These are phyloP conservation scores for Albizia julibrissin DNA, from an alignment of 306 rosid species.

Conservation along the genomic window DNA sequence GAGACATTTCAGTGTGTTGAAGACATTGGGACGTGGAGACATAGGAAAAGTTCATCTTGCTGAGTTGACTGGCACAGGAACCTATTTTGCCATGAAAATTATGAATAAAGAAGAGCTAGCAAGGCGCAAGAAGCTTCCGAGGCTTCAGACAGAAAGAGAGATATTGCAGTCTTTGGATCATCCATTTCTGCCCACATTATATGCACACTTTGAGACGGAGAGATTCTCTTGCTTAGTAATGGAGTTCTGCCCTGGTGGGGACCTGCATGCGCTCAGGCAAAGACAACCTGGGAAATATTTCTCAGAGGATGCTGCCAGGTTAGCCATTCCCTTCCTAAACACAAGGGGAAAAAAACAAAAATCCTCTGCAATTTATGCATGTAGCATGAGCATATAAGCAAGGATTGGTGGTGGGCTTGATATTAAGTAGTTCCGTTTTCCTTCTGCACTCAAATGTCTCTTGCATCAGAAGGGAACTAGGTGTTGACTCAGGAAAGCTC, in stretches of 20 bases:
- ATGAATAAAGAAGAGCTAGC: conserved; percentile 85
- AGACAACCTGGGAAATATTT: conserved; percentile 84
- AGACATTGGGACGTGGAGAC: conserved; percentile 90
- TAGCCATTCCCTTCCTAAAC: conserved; percentile 28
- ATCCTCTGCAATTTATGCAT: background rate
- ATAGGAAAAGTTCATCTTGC: conserved; percentile 87
- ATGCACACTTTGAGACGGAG: conserved; percentile 82
- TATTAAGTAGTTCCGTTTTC: conserved; percentile 15
- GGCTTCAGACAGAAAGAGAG: conserved; percentile 93
- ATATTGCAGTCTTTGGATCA: conserved; percentile 94
- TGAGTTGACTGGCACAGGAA: conserved; percentile 75
- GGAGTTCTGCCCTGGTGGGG: conserved; percentile 99
- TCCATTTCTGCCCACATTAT: conserved; percentile 92
- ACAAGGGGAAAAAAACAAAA: too few relatives aligned
- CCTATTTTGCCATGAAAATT: conserved; percentile 94
- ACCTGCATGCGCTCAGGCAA: conserved; percentile 87
- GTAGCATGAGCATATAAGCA: conserved; percentile 20
- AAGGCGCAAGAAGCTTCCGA: conserved; percentile 78
- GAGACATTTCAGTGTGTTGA: conserved; percentile 77
- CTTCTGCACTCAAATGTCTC: conserved; percentile 7
- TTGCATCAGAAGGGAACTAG: conserved; percentile 11
- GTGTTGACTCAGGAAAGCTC: background rate
- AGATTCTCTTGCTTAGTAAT: conserved; percentile 84
- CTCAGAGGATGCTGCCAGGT: conserved; percentile 96
- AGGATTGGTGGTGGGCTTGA: background rate